These are phyloP conservation scores for Penicillium mononematosum DNA, from an alignment of 495 filamentous ascomycete genomes.

Conservation along the genomic window DNA sequence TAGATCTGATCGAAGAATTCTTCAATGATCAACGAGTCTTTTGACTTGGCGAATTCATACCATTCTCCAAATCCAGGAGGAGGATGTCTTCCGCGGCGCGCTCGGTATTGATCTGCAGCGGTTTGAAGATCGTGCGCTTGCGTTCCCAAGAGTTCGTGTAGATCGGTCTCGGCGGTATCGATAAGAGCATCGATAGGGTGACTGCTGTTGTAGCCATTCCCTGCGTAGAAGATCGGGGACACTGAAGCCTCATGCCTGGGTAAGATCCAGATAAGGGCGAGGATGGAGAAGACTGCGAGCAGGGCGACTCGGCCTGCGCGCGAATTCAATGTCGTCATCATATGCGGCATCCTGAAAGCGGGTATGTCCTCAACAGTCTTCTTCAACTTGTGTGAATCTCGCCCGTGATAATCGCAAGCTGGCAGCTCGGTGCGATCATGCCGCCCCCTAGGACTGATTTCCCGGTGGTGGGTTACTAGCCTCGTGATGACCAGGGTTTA, in stretches of 20 bases:
- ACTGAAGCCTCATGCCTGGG: not conserved
- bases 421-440: not conserved
- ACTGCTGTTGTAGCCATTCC: not conserved
- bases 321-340: slow-evolving; percentile 2
- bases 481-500: not conserved
- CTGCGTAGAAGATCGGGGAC: not conserved
- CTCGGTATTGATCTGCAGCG: slow-evolving; percentile 15
- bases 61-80: slow-evolving; percentile 66
- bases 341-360: not conserved
- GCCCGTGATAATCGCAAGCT: not conserved
- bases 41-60: slow-evolving; percentile 61
- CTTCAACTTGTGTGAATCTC: not conserved
- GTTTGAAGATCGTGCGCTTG: slow-evolving; percentile 6
- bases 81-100: slow-evolving; percentile 36
- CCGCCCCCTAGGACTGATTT: not conserved
- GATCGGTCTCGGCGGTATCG: slow-evolving; percentile 6
- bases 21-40: slow-evolving; percentile 49
- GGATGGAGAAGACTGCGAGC: not conserved
- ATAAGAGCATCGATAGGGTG: slow-evolving; percentile 17
- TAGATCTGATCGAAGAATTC: slow-evolving; percentile 59
- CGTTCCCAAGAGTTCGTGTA: slow-evolving; percentile 1
- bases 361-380: not conserved
- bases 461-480: not conserved
- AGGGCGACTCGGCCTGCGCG: slow-evolving; percentile 4
- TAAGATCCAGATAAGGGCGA: slow-evolving; percentile 2